These are phyloP conservation scores for Trichoderma afroharzianum DNA, from an alignment of 2,329 filamentous ascomycete genomes.

Conservation along the genomic window DNA sequence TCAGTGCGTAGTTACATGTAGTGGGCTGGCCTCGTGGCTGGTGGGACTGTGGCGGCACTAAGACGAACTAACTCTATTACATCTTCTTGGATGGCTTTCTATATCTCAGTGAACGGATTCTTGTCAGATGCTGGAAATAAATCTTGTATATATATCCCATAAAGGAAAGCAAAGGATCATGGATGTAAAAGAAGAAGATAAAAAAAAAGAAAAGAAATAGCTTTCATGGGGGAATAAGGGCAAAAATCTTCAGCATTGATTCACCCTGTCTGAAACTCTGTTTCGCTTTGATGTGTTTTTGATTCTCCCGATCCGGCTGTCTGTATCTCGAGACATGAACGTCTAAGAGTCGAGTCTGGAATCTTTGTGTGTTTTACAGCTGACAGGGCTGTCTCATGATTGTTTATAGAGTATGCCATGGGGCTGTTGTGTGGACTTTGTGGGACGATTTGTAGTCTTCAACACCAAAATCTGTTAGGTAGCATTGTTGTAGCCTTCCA, in stretches of 20 bases:
- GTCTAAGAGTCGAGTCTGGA: not conserved
- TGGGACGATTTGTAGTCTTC: not conserved
- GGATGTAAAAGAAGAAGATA: no score
- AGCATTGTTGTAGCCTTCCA: not conserved
- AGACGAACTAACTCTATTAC: not conserved
- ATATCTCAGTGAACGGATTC: not conserved
- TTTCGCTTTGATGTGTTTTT: not conserved
- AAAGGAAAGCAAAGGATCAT: no score
- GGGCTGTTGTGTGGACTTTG: not conserved
- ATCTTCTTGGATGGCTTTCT: not conserved
- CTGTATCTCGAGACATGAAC: not conserved
- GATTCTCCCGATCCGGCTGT: not conserved
- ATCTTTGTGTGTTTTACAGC: not conserved
- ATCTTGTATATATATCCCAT: not conserved
- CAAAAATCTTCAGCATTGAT: not conserved
- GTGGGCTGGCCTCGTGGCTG: constrained; percentile 4
- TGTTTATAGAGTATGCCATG: not conserved
- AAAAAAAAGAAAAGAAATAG: not conserved
- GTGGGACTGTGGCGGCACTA: not conserved
- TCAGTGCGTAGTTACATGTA: not conserved
- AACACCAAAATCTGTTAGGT: not conserved
- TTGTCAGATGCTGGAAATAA: not conserved
- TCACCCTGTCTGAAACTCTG: not conserved
- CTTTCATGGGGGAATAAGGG: not conserved
- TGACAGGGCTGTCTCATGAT: not conserved